Base-by-base conservation (phyloP, 2,329 filamentous ascomycete genomes). In the Harringtonia aguacate region DNA sequence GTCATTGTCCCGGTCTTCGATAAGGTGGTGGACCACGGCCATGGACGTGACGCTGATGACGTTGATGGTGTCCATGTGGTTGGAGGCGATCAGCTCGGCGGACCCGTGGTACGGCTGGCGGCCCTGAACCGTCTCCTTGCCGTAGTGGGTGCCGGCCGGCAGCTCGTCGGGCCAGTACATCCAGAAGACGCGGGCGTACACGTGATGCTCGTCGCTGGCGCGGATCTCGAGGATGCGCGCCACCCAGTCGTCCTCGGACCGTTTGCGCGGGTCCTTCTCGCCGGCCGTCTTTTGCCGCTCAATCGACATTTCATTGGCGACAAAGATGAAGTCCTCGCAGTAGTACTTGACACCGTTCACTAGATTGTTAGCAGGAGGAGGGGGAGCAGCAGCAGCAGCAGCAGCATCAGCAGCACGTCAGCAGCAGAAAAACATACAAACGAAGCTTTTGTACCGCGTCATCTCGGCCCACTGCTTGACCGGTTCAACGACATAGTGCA, bases 21-120 rank as follows among this genome's bases (percentile, higher is more conserved):
- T 72, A 79, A 82, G 86, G 52, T 83, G 73, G 46, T 75, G 73
- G 17, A 86, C 76, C 5, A 68, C 65, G 2, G 81, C 74, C 36
- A 65, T 65, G 22, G 73, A 73, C 17, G 80, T 78, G 15, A 86
- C 79, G 43, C 79, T 79, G 55, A 79, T 72, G 5, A 83, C 82
- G 49, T 86, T 83, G 58, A 87, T 83, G 35, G 87, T 74, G 46
- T 84, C 80, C 80, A 86, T 85, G 51, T 86, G 77, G 54, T 86
- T 87, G 31, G 79, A 84, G 1, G 81, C 79, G 45, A 87, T 73
- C 42, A 86, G 56, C 58, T 87, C 83, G 50, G 77, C 75, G 42
- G 66, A 62, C 18, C 81, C 83, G 52, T 87, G 83, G 53, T 86
- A 83, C 4, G 73, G 64, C 54, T 81, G 73, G 28, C 80, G 72